These are phyloP conservation scores for Ailanthus altissimus DNA, from an alignment of 345 rosid genomes.

Conservation along the genomic window DNA sequence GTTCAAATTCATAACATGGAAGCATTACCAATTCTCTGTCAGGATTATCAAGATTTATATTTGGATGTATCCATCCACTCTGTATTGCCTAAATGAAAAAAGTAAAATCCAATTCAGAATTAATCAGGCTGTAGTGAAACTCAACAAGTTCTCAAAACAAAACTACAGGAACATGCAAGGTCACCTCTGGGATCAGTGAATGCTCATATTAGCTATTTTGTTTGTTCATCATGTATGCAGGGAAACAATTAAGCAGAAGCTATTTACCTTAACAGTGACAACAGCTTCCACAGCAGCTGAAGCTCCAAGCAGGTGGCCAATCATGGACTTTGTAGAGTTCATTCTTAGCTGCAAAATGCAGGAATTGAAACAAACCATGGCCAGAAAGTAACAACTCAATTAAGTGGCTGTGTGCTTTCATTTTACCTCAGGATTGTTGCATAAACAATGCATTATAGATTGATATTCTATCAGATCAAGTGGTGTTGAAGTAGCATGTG, in stretches of 20 bases:
- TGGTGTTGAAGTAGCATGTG: constrained; percentile 62
- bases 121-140: not conserved
- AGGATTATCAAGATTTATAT: constrained; percentile 38
- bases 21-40: constrained; percentile 34
- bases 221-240: not conserved
- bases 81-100: constrained; percentile 37
- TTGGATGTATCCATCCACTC: constrained; percentile 47
- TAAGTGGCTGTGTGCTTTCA: not conserved
- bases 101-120: not conserved
- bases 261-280: constrained; percentile 39
- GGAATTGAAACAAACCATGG: not conserved
- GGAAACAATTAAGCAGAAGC: not conserved
- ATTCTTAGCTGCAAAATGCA: constrained; percentile 32
- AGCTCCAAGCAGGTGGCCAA: constrained; percentile 49
- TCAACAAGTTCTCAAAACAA: too few species aligned
- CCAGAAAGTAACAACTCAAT: not conserved
- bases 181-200: not conserved
- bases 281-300: constrained; percentile 51
- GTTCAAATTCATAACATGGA: not conserved
- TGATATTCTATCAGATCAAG: constrained; percentile 51
- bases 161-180: too few species aligned
- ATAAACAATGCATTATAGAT: constrained; percentile 49
- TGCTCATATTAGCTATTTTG: not conserved
- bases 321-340: constrained; percentile 53
- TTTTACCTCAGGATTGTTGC: constrained; percentile 41